These are phyloP conservation scores for Podospora pseudopauciseta DNA, from an alignment of 495 filamentous ascomycete genomes.

Conservation along the genomic window DNA sequence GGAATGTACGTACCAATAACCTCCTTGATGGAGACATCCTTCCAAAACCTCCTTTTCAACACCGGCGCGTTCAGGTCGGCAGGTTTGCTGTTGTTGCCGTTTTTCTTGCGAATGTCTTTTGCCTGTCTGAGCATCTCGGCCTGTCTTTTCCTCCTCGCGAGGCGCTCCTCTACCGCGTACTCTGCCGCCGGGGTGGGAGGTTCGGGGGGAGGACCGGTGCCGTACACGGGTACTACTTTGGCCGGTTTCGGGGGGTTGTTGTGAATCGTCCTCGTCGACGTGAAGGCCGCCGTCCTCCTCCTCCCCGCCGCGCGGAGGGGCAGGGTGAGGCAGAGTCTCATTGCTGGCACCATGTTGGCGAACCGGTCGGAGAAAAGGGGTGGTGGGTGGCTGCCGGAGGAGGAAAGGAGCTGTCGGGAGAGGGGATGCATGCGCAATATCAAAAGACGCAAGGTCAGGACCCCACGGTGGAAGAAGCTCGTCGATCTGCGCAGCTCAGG, in stretches of 20 bases:
- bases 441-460: not conserved
- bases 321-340: slow-evolving; percentile 17
- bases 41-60: slow-evolving; percentile 78
- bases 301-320: slow-evolving; percentile 9
- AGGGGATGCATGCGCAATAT: slow-evolving; percentile 15
- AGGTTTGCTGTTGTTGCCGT: not conserved
- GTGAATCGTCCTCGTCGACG: slow-evolving; percentile 32
- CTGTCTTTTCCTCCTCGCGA: slow-evolving; percentile 51
- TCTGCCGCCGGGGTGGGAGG: slow-evolving; percentile 34
- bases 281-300: not conserved
- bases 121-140: slow-evolving; percentile 49
- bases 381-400: not conserved
- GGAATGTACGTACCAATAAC: slow-evolving; percentile 41
- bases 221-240: slow-evolving; percentile 61
- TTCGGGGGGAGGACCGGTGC: slow-evolving; percentile 79
- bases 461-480: not conserved
- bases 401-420: slow-evolving; percentile 4
- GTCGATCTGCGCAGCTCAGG: not conserved
- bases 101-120: slow-evolving; percentile 39
- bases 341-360: slow-evolving; percentile 21
- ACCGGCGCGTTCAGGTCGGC: slow-evolving; percentile 8
- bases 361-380: not conserved
- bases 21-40: slow-evolving; percentile 63
- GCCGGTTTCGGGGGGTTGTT: slow-evolving; percentile 39
- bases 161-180: slow-evolving; percentile 20